These are phyloP conservation scores for Arabis alpina DNA, from an alignment of 345 rosid species.

Conservation along the genomic window DNA sequence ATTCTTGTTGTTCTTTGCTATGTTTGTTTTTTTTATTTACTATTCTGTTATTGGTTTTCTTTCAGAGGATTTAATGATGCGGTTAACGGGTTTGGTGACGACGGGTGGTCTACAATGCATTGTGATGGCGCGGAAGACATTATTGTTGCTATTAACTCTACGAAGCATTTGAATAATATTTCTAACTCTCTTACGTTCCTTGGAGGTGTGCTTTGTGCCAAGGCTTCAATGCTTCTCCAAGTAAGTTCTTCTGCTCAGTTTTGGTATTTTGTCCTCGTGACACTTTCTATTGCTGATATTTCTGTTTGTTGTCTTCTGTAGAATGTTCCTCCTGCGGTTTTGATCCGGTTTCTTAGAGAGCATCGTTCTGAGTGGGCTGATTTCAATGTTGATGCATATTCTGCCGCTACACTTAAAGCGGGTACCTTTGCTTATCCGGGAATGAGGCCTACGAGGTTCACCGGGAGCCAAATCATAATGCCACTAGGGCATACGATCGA, in stretches of 20 bases:
- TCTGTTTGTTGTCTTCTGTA: slow-evolving; percentile 36
- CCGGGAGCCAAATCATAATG: slow-evolving; percentile 95
- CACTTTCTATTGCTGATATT: background rate
- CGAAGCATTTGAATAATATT: slow-evolving; percentile 59
- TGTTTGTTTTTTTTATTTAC: background rate
- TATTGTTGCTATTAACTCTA: slow-evolving; percentile 75
- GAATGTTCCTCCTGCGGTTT: slow-evolving; percentile 96
- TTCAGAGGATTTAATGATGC: slow-evolving; percentile 94
- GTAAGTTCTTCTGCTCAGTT: slow-evolving; percentile 44
- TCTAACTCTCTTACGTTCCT: slow-evolving; percentile 66
- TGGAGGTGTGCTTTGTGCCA: slow-evolving; percentile 98
- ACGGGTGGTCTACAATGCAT: slow-evolving; percentile 87
- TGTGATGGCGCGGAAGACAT: slow-evolving; percentile 95
- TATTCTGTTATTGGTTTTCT: slow-evolving; percentile 7
- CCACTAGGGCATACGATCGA: slow-evolving; percentile 98
- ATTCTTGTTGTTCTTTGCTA: background rate
- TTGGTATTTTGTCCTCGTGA: background rate
- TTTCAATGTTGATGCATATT: slow-evolving; percentile 95
- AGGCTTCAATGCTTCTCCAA: slow-evolving; percentile 98
- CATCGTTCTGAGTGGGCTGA: slow-evolving; percentile 99
- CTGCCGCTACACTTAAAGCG: slow-evolving; percentile 84
- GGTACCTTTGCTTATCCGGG: slow-evolving; percentile 83
- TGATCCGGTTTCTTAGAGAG: slow-evolving; percentile 93
- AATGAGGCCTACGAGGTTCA: slow-evolving; percentile 93
- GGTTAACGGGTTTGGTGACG: slow-evolving; percentile 89